Conservation (phyloP, 75 land plant genomes). For the Gnetum montanum region DNA sequence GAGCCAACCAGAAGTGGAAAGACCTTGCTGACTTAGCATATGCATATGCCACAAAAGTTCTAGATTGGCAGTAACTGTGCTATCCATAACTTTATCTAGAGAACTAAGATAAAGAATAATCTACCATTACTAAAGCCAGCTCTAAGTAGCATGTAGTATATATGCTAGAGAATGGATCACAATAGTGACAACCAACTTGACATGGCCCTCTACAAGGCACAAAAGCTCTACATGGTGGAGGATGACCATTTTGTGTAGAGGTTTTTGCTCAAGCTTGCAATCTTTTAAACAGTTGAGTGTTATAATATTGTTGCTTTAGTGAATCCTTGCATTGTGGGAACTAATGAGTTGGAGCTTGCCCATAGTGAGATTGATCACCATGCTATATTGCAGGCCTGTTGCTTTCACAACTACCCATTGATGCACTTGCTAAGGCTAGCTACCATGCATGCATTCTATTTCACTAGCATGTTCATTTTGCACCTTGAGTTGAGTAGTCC, state of each 20-base stretch:
- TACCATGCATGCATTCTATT: no score
- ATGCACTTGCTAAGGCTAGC: no score
- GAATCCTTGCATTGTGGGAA: no score
- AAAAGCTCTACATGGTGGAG: constrained; percentile 79
- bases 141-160: constrained; percentile 96
- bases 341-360: no score
- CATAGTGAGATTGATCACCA: no score
- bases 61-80: constrained; percentile 78
- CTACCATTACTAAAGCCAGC: constrained; percentile 91
- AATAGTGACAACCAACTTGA: constrained; percentile 85
- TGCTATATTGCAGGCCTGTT: no score
- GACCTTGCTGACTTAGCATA: constrained; percentile 53
- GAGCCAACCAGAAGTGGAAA: constrained; percentile 86
- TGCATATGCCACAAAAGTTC: constrained; percentile 85
- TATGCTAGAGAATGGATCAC: constrained; percentile 86
- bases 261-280: constrained; percentile 46
- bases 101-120: constrained; percentile 88
- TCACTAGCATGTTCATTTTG: no score
- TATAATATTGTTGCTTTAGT: constrained; percentile 4
- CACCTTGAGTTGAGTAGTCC: no score
- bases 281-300: constrained; percentile 93
- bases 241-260: constrained; percentile 51
- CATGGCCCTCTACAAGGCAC: constrained; percentile 59
- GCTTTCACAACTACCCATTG: no score
- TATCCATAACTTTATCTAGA: constrained; percentile 73